phyloP scores from a whole-genome alignment of 1,139 yeast species.

The Kodamaea arcana region DNA sequence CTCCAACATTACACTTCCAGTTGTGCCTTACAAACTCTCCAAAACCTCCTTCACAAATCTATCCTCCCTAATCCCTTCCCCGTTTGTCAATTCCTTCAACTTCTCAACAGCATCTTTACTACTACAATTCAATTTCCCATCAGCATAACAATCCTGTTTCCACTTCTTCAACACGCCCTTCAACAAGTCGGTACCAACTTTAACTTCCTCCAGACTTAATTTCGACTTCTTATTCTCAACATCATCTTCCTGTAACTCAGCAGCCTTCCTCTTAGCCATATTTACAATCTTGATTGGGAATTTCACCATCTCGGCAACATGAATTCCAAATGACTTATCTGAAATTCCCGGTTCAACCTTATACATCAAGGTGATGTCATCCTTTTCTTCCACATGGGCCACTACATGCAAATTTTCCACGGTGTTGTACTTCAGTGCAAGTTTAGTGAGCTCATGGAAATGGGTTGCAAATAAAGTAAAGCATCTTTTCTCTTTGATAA shows the following conservation, averaged over 20 bases:
- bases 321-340: conserved; percentile 94
- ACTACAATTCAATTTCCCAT: conserved; percentile 25
- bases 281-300: conserved; percentile 84
- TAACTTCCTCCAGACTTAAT: conserved; percentile 51
- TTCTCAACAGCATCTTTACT: conserved; percentile 35
- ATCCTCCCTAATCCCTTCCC: conserved; percentile 26
- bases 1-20: neutral
- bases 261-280: conserved; percentile 94
- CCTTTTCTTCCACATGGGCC: conserved; percentile 68
- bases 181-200: conserved; percentile 53
- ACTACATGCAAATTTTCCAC: conserved; percentile 87
- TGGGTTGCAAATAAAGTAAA: conserved; percentile 94
- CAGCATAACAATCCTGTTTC: conserved; percentile 48
- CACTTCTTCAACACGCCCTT: conserved; percentile 57
- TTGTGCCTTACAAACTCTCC: conserved; percentile 28
- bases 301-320: conserved; percentile 92
- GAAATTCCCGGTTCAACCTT: conserved; percentile 90
- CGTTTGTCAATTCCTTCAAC: conserved; percentile 23
- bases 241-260: conserved; percentile 69
- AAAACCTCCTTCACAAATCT: conserved; percentile 42
- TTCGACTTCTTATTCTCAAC: conserved; percentile 48
- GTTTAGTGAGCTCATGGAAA: conserved; percentile 87
- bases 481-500: conserved; percentile 65
- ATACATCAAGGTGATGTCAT: conserved; percentile 82
- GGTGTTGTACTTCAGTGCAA: conserved; percentile 53